Conservation (phyloP, 176 grass and related monocot species). For the Zea luxurians region DNA sequence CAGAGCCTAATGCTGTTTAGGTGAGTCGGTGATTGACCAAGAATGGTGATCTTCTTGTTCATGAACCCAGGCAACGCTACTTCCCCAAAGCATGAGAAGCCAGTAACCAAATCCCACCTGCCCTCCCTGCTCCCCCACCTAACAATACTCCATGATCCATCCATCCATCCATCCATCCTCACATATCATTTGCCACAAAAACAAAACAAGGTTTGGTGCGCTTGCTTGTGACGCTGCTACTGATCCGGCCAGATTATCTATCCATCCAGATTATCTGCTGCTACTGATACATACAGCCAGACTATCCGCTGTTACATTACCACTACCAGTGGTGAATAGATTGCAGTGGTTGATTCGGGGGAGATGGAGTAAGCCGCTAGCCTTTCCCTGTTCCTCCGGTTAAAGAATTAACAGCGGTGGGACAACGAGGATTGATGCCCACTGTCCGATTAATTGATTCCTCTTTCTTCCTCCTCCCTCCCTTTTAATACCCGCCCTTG, state of each 20-base stretch:
- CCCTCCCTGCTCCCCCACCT: slow-evolving; percentile 17
- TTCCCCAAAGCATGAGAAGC: background rate
- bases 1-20: background rate
- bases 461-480: background rate
- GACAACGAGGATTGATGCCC: slow-evolving; percentile 47
- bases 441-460: slow-evolving; percentile 43
- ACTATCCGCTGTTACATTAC: background rate
- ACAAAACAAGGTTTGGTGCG: slow-evolving; percentile 19
- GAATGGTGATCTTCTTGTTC: slow-evolving; percentile 7
- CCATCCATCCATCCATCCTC: slow-evolving; percentile 5
- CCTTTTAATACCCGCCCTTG: slow-evolving; percentile 25
- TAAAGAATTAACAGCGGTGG: slow-evolving; percentile 52
- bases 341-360: background rate
- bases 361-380: slow-evolving; percentile 3
- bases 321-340: slow-evolving; percentile 8
- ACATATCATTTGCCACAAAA: background rate
- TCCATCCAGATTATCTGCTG: background rate
- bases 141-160: slow-evolving; percentile 23
- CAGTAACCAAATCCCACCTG: slow-evolving; percentile 28
- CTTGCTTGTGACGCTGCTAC: slow-evolving; percentile 12
- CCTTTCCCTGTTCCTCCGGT: slow-evolving; percentile 29
- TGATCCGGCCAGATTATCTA: background rate
- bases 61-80: background rate
- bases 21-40: background rate
- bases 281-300: too few species aligned